Conservation (phyloP, 176 grass and related monocot species). For the Ananas comosus region DNA sequence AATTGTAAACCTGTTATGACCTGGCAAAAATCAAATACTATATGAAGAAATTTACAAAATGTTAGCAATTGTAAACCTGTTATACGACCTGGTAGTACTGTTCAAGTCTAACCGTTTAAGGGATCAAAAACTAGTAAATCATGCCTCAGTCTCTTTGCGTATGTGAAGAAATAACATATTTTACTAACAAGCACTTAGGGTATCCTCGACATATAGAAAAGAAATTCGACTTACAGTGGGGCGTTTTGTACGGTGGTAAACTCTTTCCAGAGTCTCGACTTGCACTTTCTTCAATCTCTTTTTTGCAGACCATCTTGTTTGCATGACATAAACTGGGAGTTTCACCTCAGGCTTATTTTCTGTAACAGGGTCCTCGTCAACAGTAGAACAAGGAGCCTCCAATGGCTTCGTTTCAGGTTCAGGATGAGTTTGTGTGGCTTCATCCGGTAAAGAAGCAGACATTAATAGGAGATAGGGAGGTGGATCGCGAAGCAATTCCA, state of each 20-base stretch:
- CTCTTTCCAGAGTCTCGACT: constrained; percentile 68
- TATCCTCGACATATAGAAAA: constrained; percentile 3
- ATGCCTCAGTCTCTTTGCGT: neutral
- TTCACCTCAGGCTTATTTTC: constrained; percentile 32
- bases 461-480: constrained; percentile 78
- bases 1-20: neutral
- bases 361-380: constrained; percentile 22
- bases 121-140: neutral
- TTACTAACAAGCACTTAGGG: neutral
- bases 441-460: constrained; percentile 83
- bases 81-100: neutral
- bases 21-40: no score
- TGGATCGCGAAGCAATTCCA: constrained; percentile 83
- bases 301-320: constrained; percentile 36
- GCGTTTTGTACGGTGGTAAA: constrained; percentile 65
- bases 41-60: constrained; percentile 9
- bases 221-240: constrained; percentile 51
- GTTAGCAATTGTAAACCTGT: neutral
- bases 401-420: constrained; percentile 35
- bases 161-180: neutral
- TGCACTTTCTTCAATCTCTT: constrained; percentile 85
- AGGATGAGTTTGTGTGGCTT: constrained; percentile 25
- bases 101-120: neutral
- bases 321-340: constrained; percentile 54
- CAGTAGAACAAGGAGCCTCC: constrained; percentile 11